A percentile compares a stretch with the other conserved stretches of the same genome.
Evolutionary conservation across 495 filamentous ascomycete genomes (phyloP).

Genomic region (Hypoxylon lenormandii): DNA sequence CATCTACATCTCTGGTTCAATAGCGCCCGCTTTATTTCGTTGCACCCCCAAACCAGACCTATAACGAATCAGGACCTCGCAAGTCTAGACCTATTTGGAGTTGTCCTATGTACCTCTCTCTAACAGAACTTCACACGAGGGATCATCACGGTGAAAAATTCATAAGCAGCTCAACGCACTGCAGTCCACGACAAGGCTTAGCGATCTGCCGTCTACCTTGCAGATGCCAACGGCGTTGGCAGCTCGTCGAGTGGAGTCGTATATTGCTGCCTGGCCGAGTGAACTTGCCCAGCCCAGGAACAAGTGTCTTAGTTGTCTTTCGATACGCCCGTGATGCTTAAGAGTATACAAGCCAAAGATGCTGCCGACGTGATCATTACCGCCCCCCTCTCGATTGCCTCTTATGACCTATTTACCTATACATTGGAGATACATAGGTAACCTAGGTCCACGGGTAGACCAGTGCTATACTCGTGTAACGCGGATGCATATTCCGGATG

Average conservation of each 20-base stretch:
- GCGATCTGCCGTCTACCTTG: constrained; percentile 23
- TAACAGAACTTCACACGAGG: constrained; percentile 4
- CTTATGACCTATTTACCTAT: too few relatives aligned
- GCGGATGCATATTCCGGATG: constrained; percentile 34
- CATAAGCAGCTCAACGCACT: constrained; percentile 26
- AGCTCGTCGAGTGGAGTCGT: constrained; percentile 9
- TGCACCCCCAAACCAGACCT: constrained; percentile 26
- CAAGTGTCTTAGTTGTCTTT: not conserved
- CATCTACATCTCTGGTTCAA: constrained; percentile 28
- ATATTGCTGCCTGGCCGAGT: constrained; percentile 10
- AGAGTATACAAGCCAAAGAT: not conserved
- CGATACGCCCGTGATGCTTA: constrained; percentile 1
- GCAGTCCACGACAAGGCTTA: constrained; percentile 15
- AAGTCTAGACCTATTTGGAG: constrained; percentile 10
- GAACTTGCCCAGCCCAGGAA: constrained; percentile 1
- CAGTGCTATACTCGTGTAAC: constrained; percentile 32
- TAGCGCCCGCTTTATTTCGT: constrained; percentile 28
- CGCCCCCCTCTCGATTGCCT: not conserved
- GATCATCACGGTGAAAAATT: constrained; percentile 1
- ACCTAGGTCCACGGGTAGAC: constrained; percentile 8
- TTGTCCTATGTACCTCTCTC: constrained; percentile 1
- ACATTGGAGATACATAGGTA: too few relatives aligned
- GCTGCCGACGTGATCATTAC: constrained; percentile 9
- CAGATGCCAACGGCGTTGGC: constrained; percentile 8
- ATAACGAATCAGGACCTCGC: constrained; percentile 19